phyloP scores from a whole-genome alignment of 2,329 filamentous ascomycete species.

The Coniochaeta pulveracea region DNA sequence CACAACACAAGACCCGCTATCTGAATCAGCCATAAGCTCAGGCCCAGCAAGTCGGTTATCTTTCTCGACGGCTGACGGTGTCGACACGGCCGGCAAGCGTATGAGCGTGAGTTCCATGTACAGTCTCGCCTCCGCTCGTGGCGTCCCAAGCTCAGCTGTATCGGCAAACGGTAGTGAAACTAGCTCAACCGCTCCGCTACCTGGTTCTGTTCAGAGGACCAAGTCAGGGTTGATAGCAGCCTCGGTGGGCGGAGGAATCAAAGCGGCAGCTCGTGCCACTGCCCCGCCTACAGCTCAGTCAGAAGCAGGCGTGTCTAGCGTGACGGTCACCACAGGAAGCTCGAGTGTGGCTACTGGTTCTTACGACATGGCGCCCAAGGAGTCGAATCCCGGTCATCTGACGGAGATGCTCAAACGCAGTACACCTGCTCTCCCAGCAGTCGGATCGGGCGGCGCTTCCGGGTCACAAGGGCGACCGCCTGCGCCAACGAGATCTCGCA shows the following conservation, averaged over 20 bases:
- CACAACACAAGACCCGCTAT: constrained; percentile 22
- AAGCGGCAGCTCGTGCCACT: constrained; percentile 9
- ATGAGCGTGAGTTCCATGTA: constrained; percentile 65
- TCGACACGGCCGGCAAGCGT: constrained; percentile 33
- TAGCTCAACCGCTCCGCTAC: constrained; percentile 15
- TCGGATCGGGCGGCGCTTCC: too few relatives aligned
- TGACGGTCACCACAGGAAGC: constrained; percentile 38
- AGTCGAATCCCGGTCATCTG: constrained; percentile 24
- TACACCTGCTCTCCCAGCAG: too few relatives aligned
- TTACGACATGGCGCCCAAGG: constrained; percentile 34
- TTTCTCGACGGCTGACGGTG: constrained; percentile 35
- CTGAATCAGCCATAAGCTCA: constrained; percentile 36
- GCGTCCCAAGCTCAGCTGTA: constrained; percentile 36
- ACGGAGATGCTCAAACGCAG: constrained; percentile 34
- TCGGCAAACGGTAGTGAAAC: constrained; percentile 42
- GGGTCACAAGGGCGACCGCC: constrained; percentile 21
- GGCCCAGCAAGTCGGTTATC: constrained; percentile 26
- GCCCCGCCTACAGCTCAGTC: constrained; percentile 24
- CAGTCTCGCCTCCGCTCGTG: constrained; percentile 52
- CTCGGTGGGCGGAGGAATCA: constrained; percentile 22
- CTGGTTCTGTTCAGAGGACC: constrained; percentile 25
- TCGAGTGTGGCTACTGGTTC: constrained; percentile 27
- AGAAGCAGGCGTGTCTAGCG: constrained; percentile 37
- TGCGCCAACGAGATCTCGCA: constrained; percentile 49
- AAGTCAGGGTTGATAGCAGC: constrained; percentile 35